Evolutionary conservation across 768 basidiomycete genomes (phyloP), one percentile per base, ranked within the genome.

Genomic region (Lenzites betulinus): DNA sequence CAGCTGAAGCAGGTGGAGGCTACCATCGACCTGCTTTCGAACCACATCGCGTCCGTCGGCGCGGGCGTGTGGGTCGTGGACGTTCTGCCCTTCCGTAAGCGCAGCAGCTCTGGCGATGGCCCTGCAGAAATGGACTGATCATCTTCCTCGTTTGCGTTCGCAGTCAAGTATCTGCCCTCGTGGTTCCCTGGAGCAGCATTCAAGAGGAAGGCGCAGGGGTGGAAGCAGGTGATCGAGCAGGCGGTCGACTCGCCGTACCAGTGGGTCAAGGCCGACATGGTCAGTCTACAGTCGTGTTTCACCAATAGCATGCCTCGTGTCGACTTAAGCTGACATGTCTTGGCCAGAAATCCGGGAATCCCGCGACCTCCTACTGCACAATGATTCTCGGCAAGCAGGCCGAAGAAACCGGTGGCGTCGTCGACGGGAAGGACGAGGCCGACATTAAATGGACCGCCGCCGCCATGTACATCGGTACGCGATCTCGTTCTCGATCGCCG

Each of bases 141-240:
- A 20, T 22, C 20, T n/a, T 44, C 28, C 22, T 18, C 42, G 7
- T 46, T n/a, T 3, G 50, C 66, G n/a, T 11, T 12, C 28, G 23
- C 15, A 71, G 77, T 90, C 62, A 80, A 79, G 66, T 69, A 83
- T 64, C 66, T 90, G 28, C 90, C 90, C 0, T 66, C 68, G 46
- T 90, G 87, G 86, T 73, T 83, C 51, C 90, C 90, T 28, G 88
- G 88, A 11, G 80, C 83, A 26, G 80, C 80, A 2, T 93, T 92
- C 75, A 83, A 84, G 70, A 73, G 75, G 16, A 87, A 86, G 59
- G 87, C 88, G 2, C 73, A 58, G 12, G 67, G 62, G 15, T 90
- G 89, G 90, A 88, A 83, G 69, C 79, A 77, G 26, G 81, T 79
- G 73, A 83, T 89, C 73, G 78, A 85, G 56, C 84, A 87, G 63